These are phyloP conservation scores for Saccharata proteae DNA, from an alignment of 2,329 filamentous ascomycete genomes.

Conservation along the genomic window DNA sequence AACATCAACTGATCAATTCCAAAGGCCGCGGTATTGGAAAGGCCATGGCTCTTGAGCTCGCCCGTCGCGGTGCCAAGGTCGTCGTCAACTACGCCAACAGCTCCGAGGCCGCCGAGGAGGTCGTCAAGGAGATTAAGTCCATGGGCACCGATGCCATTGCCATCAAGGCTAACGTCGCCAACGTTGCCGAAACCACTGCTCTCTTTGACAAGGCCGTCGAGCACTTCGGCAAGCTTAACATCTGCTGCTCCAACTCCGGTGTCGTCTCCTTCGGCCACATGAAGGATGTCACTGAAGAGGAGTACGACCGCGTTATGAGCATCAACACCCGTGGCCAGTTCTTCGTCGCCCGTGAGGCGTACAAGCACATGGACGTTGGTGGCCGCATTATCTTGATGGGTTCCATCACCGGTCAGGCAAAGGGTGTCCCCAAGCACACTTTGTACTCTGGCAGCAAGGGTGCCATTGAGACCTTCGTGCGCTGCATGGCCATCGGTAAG, in stretches of 20 bases:
- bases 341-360: slow-evolving; percentile 47
- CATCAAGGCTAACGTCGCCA: slow-evolving; percentile 56
- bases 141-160: slow-evolving; percentile 50
- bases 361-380: slow-evolving; percentile 40
- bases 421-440: slow-evolving; percentile 42
- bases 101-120: slow-evolving; percentile 49
- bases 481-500: slow-evolving; percentile 41
- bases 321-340: slow-evolving; percentile 53
- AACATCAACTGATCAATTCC: slow-evolving; percentile 11
- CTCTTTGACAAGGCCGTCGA: slow-evolving; percentile 52
- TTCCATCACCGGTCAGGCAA: slow-evolving; percentile 45
- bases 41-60: slow-evolving; percentile 55
- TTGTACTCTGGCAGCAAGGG: slow-evolving; percentile 43
- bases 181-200: slow-evolving; percentile 49
- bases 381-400: slow-evolving; percentile 44
- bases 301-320: slow-evolving; percentile 47
- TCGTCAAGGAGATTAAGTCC: slow-evolving; percentile 56
- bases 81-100: slow-evolving; percentile 59
- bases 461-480: slow-evolving; percentile 42
- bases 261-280: slow-evolving; percentile 42
- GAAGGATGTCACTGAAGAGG: slow-evolving; percentile 42
- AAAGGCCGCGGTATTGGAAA: slow-evolving; percentile 53
- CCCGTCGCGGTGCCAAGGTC: slow-evolving; percentile 52
- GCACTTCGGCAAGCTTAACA: slow-evolving; percentile 53
- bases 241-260: slow-evolving; percentile 58